Evolutionary conservation across 352 stramenopile species (phyloP).

Genomic region (Pythium oligandrum): DNA sequence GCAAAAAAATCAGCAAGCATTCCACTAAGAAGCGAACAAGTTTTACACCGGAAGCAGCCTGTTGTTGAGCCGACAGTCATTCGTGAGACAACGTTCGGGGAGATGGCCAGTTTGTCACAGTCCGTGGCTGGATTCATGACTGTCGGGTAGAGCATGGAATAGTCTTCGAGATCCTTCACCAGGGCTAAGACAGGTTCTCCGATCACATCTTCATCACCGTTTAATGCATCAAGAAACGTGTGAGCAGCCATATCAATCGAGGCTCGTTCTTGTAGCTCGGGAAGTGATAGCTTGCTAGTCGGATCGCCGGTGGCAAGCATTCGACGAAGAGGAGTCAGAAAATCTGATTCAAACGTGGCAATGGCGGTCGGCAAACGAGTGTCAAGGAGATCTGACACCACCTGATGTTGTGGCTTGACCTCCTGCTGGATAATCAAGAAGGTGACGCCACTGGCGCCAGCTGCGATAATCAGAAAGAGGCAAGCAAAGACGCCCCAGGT

Average conservation of each 20-base stretch:
- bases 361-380: slow-evolving; percentile 25
- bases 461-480: slow-evolving; percentile 21
- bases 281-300: slow-evolving; percentile 10
- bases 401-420: slow-evolving; percentile 23
- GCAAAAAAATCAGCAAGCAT: slow-evolving; percentile 27
- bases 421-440: slow-evolving; percentile 31
- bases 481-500: slow-evolving; percentile 30
- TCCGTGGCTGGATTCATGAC: slow-evolving; percentile 21
- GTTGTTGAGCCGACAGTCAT: slow-evolving; percentile 52
- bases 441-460: slow-evolving; percentile 19
- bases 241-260: slow-evolving; percentile 23
- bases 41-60: slow-evolving; percentile 65
- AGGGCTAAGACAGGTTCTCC: slow-evolving; percentile 36
- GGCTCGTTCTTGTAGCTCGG: slow-evolving; percentile 23
- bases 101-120: slow-evolving; percentile 47
- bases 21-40: slow-evolving; percentile 30
- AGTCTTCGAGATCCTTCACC: slow-evolving; percentile 25
- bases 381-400: slow-evolving; percentile 20
- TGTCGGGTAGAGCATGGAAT: slow-evolving; percentile 50
- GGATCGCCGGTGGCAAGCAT: slow-evolving; percentile 20
- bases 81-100: slow-evolving; percentile 30
- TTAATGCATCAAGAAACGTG: slow-evolving; percentile 46
- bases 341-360: slow-evolving; percentile 26
- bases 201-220: slow-evolving; percentile 24
- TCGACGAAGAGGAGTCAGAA: slow-evolving; percentile 30